Percentiles rank a stretch among this genome's conserved stretches.
Conservation (phyloP, 2,329 filamentous ascomycete genomes). For the Gaeumannomyces tritici region DNA sequence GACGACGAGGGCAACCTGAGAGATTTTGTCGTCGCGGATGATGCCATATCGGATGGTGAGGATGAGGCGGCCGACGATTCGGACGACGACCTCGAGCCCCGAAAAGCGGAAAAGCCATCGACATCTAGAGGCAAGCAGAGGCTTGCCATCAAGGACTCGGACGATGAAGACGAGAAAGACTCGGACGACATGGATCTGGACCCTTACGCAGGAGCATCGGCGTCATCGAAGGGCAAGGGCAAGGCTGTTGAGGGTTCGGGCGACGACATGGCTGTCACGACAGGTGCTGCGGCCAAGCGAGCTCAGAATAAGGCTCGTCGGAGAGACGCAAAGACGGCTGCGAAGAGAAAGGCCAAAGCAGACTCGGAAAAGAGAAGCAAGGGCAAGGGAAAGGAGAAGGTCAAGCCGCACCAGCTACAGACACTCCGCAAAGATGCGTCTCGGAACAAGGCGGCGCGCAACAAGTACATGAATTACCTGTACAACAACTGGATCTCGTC, state of each 20-base stretch:
- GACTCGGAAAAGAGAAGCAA: slow-evolving; percentile 34
- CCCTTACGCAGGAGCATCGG: background rate
- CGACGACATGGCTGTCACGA: slow-evolving; percentile 9
- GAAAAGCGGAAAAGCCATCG: background rate
- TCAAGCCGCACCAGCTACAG: slow-evolving; percentile 24
- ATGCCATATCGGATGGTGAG: slow-evolving; percentile 33
- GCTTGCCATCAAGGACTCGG: background rate
- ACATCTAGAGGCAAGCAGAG: background rate
- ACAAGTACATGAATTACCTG: slow-evolving; percentile 60
- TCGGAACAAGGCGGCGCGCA: slow-evolving; percentile 54
- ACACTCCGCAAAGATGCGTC: slow-evolving; percentile 55
- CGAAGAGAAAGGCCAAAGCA: slow-evolving; percentile 9
- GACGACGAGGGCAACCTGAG: slow-evolving; percentile 30
- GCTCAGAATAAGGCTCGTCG: slow-evolving; percentile 23
- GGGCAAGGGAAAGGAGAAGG: slow-evolving; percentile 31
- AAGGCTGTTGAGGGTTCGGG: background rate
- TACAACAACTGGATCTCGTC: slow-evolving; percentile 63
- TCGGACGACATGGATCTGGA: background rate
- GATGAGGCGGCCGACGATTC: background rate
- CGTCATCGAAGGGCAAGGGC: background rate
- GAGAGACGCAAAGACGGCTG: slow-evolving; percentile 7
- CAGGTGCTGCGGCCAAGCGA: slow-evolving; percentile 8
- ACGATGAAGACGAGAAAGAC: slow-evolving; percentile 10
- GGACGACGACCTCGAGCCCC: background rate
- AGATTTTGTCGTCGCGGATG: slow-evolving; percentile 43